Conservation (phyloP, 495 filamentous ascomycete genomes). For the Polyplosphaeria fusca region DNA sequence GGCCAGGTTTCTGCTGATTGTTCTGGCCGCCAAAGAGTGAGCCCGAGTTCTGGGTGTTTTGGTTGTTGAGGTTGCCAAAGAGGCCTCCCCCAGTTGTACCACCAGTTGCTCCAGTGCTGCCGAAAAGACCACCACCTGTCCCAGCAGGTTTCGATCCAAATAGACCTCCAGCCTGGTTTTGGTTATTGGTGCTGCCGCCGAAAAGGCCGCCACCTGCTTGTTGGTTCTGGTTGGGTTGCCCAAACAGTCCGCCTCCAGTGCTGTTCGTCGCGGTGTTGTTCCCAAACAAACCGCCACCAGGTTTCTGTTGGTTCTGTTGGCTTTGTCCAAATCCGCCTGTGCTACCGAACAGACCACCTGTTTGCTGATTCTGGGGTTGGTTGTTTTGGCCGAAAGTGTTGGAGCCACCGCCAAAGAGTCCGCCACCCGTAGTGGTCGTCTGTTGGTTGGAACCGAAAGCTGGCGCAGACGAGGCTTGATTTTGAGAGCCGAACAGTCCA, state of each 20-base stretch:
- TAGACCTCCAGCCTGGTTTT: slow-evolving; percentile 52
- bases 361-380: slow-evolving; percentile 45
- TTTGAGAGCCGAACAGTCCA: slow-evolving; percentile 25
- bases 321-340: slow-evolving; percentile 37
- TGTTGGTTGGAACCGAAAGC: slow-evolving; percentile 14
- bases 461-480: slow-evolving; percentile 12
- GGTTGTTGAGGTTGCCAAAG: slow-evolving; percentile 52
- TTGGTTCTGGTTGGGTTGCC: slow-evolving; percentile 35
- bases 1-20: slow-evolving; percentile 32
- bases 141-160: slow-evolving; percentile 56
- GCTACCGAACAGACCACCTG: slow-evolving; percentile 46
- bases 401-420: slow-evolving; percentile 39
- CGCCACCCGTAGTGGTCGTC: neutral
- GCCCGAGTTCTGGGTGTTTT: slow-evolving; percentile 55
- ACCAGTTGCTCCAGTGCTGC: slow-evolving; percentile 14
- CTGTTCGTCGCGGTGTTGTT: slow-evolving; percentile 38
- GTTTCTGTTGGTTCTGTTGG: slow-evolving; percentile 49
- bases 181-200: slow-evolving; percentile 45
- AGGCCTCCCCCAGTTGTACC: slow-evolving; percentile 48
- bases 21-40: slow-evolving; percentile 47
- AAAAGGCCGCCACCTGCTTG: slow-evolving; percentile 43
- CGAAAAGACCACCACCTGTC: slow-evolving; percentile 34
- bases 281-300: slow-evolving; percentile 60
- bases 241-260: slow-evolving; percentile 51
- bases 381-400: slow-evolving; percentile 48